phyloP scores from a whole-genome alignment of 1,139 yeast genomes.

The Suhomyces bokatorum region DNA sequence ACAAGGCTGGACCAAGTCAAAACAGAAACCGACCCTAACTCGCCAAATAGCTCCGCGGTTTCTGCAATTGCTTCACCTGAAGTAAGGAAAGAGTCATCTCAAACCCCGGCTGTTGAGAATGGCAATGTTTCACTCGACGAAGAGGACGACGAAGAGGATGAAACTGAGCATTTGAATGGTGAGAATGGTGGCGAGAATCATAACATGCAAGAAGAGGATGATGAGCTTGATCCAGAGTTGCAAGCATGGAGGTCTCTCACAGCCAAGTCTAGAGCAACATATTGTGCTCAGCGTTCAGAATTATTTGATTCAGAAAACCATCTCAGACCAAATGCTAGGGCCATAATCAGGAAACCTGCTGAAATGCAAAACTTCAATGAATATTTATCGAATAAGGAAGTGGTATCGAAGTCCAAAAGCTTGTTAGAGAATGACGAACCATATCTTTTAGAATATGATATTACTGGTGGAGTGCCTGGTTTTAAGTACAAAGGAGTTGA shows the following conservation, averaged over 20 bases:
- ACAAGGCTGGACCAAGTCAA: slow-evolving; percentile 40
- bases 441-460: slow-evolving; percentile 80
- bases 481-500: slow-evolving; percentile 53
- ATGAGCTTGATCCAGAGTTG: slow-evolving; percentile 36
- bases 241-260: slow-evolving; percentile 83
- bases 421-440: slow-evolving; percentile 63
- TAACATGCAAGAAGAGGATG: slow-evolving; percentile 39
- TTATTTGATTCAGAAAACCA: slow-evolving; percentile 58
- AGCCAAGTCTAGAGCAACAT: slow-evolving; percentile 74
- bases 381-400: slow-evolving; percentile 46
- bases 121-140: slow-evolving; percentile 27
- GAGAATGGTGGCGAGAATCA: neutral
- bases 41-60: slow-evolving; percentile 14
- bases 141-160: slow-evolving; percentile 30
- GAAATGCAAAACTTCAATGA: slow-evolving; percentile 59
- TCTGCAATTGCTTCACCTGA: slow-evolving; percentile 18
- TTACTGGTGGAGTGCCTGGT: slow-evolving; percentile 77
- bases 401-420: slow-evolving; percentile 43
- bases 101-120: slow-evolving; percentile 27
- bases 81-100: slow-evolving; percentile 13
- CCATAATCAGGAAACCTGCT: slow-evolving; percentile 59
- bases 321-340: slow-evolving; percentile 66
- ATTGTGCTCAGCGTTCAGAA: slow-evolving; percentile 67
- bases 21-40: slow-evolving; percentile 20
- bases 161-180: slow-evolving; percentile 20